A percentile compares a stretch with the other conserved stretches of the same genome.
Conservation (phyloP, 2,329 filamentous ascomycete genomes). For the Microsporum audouinii region DNA sequence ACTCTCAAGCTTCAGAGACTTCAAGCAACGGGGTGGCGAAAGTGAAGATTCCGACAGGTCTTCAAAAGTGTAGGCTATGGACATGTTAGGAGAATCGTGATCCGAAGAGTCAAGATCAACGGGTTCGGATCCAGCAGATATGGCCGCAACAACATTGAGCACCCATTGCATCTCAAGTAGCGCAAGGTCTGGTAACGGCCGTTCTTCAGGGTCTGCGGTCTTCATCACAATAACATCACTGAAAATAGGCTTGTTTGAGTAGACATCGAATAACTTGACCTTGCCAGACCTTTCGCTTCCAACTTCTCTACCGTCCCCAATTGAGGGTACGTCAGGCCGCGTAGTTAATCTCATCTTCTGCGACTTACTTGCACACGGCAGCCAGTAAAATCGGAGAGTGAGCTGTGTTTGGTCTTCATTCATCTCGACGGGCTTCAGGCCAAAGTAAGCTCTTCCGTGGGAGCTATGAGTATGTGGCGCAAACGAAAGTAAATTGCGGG, state of each 20-base stretch:
- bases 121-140: constrained; percentile 2
- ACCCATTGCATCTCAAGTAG: constrained; percentile 6
- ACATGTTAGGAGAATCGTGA: background rate
- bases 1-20: background rate
- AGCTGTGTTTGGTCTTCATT: background rate
- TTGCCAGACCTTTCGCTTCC: background rate
- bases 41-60: background rate
- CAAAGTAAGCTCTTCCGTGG: constrained; percentile 7
- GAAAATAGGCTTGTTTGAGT: background rate
- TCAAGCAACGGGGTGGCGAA: background rate
- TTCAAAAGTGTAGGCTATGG: background rate
- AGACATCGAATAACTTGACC: background rate
- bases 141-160: constrained; percentile 1
- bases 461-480: constrained; percentile 4
- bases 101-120: background rate
- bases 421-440: constrained; percentile 7
- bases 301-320: background rate
- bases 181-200: background rate
- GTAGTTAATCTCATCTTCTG: background rate
- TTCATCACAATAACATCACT: background rate
- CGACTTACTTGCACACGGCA: background rate
- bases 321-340: background rate
- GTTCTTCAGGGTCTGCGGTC: background rate
- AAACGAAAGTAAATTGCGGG: constrained; percentile 9
- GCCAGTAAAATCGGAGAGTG: constrained; percentile 8